Percentiles rank a stretch among this genome's conserved stretches.
Evolutionary conservation across 1,284 basidiomycete species (phyloP).

Genomic region (Cryptococcus hybrid): DNA sequence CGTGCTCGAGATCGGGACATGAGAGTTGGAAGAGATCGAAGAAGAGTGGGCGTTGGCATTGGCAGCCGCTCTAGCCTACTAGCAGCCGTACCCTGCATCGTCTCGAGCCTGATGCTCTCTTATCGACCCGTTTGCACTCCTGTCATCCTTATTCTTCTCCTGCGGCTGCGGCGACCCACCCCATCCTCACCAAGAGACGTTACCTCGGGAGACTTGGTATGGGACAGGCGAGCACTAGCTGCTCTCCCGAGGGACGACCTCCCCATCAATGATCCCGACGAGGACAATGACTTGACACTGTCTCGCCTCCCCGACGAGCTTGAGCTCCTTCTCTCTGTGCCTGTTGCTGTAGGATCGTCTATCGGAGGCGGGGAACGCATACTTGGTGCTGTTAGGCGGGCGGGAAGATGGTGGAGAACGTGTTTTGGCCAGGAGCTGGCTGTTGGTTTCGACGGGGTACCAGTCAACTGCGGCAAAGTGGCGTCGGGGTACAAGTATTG

Average conservation of each 20-base stretch:
- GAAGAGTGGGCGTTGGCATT: slow-evolving; percentile 1
- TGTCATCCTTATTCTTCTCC: background rate
- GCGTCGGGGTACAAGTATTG: slow-evolving; percentile 2
- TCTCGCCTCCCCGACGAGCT: background rate
- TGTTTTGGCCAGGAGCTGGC: slow-evolving; percentile 18
- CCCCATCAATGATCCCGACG: slow-evolving; percentile 3
- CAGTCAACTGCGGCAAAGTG: slow-evolving; percentile 33
- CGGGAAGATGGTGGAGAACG: no score
- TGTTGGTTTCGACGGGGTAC: slow-evolving; percentile 34
- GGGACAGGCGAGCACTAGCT: background rate
- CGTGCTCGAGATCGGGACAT: background rate
- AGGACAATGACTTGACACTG: background rate
- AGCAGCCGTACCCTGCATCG: slow-evolving; percentile 33
- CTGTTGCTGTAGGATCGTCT: no score
- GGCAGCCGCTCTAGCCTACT: slow-evolving; percentile 27
- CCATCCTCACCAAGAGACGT: no score
- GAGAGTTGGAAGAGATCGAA: background rate
- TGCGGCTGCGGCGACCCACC: slow-evolving; percentile 2
- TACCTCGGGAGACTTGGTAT: no score
- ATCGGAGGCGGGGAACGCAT: no score
- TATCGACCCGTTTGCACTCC: background rate
- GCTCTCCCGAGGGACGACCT: slow-evolving; percentile 5
- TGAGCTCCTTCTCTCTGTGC: background rate
- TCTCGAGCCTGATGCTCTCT: slow-evolving; percentile 15
- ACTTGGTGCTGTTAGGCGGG: slow-evolving; percentile 8